Percentiles rank a stretch among this genome's conserved stretches.
These are phyloP conservation scores for Coniferiporia sulphurascens DNA, from an alignment of 1,284 basidiomycete species.

Conservation along the genomic window DNA sequence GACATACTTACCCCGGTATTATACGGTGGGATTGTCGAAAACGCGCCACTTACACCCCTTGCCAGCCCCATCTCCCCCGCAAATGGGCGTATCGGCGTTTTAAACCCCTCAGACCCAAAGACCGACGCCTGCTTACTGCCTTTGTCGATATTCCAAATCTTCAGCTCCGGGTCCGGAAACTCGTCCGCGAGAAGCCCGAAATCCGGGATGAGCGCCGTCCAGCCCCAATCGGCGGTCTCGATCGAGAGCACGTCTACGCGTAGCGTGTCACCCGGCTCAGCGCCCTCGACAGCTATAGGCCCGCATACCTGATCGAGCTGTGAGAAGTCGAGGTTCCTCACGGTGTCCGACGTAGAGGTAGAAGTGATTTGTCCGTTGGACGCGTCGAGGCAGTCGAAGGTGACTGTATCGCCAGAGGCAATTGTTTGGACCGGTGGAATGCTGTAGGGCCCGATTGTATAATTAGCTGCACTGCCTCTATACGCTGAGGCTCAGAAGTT, in stretches of 20 bases:
- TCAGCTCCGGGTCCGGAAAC: conserved; percentile 44
- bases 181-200: conserved; percentile 57
- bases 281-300: conserved; percentile 47
- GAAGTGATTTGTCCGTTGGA: conserved; percentile 58
- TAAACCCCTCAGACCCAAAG: conserved; percentile 41
- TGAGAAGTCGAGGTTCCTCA: conserved; percentile 40
- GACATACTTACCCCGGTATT: conserved; percentile 39
- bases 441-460: conserved; percentile 28
- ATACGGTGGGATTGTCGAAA: conserved; percentile 60
- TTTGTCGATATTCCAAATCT: conserved; percentile 46
- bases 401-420: conserved; percentile 48
- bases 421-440: conserved; percentile 46
- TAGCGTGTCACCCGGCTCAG: conserved; percentile 51
- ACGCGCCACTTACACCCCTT: conserved; percentile 44
- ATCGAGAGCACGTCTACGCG: conserved; percentile 51
- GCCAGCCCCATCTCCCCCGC: conserved; percentile 64
- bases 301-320: conserved; percentile 55
- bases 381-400: conserved; percentile 57
- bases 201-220: conserved; percentile 53
- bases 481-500: not conserved
- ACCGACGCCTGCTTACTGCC: conserved; percentile 42
- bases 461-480: not conserved
- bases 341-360: conserved; percentile 28
- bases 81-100: conserved; percentile 48
- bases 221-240: conserved; percentile 53